These are phyloP conservation scores for Venturia asperata DNA, from an alignment of 2,329 filamentous ascomycete species.

Conservation along the genomic window DNA sequence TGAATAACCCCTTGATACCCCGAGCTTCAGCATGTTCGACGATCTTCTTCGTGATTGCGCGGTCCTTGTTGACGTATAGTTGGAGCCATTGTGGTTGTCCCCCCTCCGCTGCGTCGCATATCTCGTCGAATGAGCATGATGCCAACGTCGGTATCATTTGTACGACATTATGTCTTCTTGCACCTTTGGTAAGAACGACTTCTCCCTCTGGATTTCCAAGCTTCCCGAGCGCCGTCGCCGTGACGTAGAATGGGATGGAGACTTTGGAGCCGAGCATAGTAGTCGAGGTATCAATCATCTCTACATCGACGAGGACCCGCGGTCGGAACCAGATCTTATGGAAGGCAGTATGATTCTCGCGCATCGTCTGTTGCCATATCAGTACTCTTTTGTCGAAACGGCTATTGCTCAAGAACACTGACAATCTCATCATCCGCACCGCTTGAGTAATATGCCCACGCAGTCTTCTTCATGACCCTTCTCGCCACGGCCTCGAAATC, in stretches of 20 bases:
- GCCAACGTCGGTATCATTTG: slow-evolving; percentile 99
- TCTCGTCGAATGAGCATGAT: slow-evolving; percentile 96
- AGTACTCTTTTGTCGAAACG: background rate
- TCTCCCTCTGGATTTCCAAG: slow-evolving; percentile 91
- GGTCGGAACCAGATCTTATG: slow-evolving; percentile 98
- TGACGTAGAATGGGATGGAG: slow-evolving; percentile 89
- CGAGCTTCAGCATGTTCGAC: slow-evolving; percentile 85
- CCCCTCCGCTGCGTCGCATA: slow-evolving; percentile 72
- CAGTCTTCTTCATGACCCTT: slow-evolving; percentile 87
- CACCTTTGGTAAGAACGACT: slow-evolving; percentile 78
- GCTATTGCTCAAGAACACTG: slow-evolving; percentile 27
- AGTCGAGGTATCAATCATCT: slow-evolving; percentile 76
- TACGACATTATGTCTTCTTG: slow-evolving; percentile 78
- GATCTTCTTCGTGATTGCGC: slow-evolving; percentile 80
- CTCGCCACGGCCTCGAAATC: slow-evolving; percentile 94
- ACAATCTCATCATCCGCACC: slow-evolving; percentile 86
- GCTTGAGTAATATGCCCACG: slow-evolving; percentile 97
- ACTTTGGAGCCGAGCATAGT: slow-evolving; percentile 88
- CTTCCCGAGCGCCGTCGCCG: slow-evolving; percentile 91
- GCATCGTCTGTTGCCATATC: slow-evolving; percentile 59
- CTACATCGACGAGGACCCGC: slow-evolving; percentile 79
- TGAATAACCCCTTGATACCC: slow-evolving; percentile 93
- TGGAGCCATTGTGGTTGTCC: slow-evolving; percentile 94
- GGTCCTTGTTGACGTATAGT: slow-evolving; percentile 92
- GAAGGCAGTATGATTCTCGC: slow-evolving; percentile 92